These are phyloP conservation scores for Candida silvicultrix DNA, from an alignment of 805 yeast species.

Conservation along the genomic window DNA sequence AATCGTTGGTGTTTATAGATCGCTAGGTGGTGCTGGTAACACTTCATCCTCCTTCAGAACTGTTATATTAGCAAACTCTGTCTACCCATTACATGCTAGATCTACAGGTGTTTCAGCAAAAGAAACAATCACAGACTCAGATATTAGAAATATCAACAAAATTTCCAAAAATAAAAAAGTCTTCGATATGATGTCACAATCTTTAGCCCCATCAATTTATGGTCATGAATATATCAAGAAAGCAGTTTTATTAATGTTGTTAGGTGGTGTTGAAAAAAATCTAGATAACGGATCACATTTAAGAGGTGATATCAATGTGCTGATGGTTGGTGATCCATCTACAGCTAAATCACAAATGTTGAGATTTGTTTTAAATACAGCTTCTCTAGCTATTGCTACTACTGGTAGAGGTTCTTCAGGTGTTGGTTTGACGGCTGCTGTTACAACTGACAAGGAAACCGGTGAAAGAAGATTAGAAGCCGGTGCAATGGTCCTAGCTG, in stretches of 20 bases:
- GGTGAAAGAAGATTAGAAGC: conserved; percentile 96
- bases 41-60: conserved; percentile 69
- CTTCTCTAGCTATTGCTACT: conserved; percentile 92
- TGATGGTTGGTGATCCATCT: conserved; percentile 98
- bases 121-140: conserved; percentile 67
- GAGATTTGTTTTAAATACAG: conserved; percentile 91
- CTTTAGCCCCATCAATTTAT: conserved; percentile 93
- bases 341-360: conserved; percentile 96
- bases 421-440: conserved; percentile 99
- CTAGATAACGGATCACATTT: conserved; percentile 92
- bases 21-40: conserved; percentile 66
- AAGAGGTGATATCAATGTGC: conserved; percentile 93
- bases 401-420: conserved; percentile 99
- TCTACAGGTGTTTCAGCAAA: conserved; percentile 77
- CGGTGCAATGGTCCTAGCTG: conserved; percentile 99
- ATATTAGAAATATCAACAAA: conserved; percentile 80
- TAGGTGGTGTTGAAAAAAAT: conserved; percentile 94
- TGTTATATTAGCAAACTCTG: conserved; percentile 81
- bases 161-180: conserved; percentile 64
- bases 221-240: conserved; percentile 89
- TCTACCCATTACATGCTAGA: conserved; percentile 82
- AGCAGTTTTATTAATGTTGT: conserved; percentile 82
- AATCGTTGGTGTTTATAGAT: conserved; percentile 88
- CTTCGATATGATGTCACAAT: conserved; percentile 73
- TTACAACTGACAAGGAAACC: conserved; percentile 91